These are phyloP conservation scores for Coccinonectria pachysandricola DNA, from an alignment of 2,329 filamentous ascomycete species.

Conservation along the genomic window DNA sequence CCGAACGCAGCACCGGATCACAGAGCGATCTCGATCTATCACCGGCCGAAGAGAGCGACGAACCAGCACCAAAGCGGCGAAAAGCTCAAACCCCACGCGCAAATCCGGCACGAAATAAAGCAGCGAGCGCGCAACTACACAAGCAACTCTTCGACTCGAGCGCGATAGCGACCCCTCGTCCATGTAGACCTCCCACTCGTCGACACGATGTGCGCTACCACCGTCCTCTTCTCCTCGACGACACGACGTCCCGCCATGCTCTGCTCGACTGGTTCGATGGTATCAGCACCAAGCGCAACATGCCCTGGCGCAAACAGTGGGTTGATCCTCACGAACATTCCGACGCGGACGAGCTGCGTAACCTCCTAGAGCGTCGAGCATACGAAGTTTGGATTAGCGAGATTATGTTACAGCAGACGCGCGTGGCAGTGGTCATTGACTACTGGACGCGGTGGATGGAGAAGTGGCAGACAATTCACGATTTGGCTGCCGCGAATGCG, in stretches of 20 bases:
- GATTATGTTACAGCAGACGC: conserved; percentile 58
- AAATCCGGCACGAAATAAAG: conserved; percentile 8
- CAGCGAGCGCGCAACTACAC: conserved; percentile 6
- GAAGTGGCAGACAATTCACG: conserved; percentile 48
- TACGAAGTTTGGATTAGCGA: conserved; percentile 60
- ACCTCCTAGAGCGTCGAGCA: conserved; percentile 41
- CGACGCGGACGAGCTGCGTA: conserved; percentile 26
- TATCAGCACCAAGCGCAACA: conserved; percentile 35
- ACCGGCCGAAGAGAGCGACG: too few species aligned
- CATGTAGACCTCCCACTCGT: conserved; percentile 13
- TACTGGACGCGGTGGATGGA: conserved; percentile 55
- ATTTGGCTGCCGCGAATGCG: conserved; percentile 40
- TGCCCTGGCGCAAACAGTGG: conserved; percentile 52
- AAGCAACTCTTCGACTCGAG: conserved; percentile 8
- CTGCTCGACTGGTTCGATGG: conserved; percentile 44
- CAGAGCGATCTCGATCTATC: too few species aligned
- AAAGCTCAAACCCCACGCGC: too few species aligned
- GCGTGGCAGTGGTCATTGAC: conserved; percentile 49
- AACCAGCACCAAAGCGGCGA: conserved; percentile 12
- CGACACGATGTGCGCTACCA: conserved; percentile 37
- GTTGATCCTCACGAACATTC: conserved; percentile 29
- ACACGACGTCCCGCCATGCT: conserved; percentile 18
- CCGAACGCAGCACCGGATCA: too few species aligned
- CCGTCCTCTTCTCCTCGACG: conserved; percentile 36
- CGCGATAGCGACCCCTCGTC: conserved; percentile 1